Conservation (phyloP, 2,329 filamentous ascomycete species). For the Colletotrichum tabaci region DNA sequence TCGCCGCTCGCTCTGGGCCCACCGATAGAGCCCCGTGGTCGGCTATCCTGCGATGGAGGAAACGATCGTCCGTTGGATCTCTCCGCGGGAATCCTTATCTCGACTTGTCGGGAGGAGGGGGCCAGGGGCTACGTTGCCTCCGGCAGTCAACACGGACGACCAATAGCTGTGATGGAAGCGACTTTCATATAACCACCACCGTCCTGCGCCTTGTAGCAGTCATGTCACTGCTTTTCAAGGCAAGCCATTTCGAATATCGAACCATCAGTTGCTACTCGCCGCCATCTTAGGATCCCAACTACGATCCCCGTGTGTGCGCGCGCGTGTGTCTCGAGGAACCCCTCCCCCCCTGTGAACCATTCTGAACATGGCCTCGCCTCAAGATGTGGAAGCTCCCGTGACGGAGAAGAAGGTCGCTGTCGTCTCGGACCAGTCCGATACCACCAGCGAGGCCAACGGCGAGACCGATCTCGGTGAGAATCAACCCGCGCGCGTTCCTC, state of each 20-base stretch:
- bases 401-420: conserved; percentile 30
- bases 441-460: conserved; percentile 20
- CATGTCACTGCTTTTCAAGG: neutral
- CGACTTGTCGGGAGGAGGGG: neutral
- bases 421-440: conserved; percentile 31
- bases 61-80: conserved; percentile 8
- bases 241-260: neutral
- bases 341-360: neutral
- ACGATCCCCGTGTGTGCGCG: too few species aligned
- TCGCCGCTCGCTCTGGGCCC: neutral
- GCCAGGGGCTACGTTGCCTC: conserved; percentile 13
- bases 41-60: conserved; percentile 15
- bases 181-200: conserved; percentile 28
- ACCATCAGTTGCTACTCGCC: neutral
- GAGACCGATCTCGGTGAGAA: conserved; percentile 28
- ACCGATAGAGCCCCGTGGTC: conserved; percentile 11
- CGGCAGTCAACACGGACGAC: neutral
- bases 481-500: fast-evolving
- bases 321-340: neutral
- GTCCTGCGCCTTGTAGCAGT: neutral
- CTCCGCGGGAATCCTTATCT: conserved; percentile 41
- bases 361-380: conserved; percentile 18
- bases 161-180: neutral
- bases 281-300: neutral
- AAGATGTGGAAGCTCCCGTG: conserved; percentile 5